A percentile compares a stretch with the other conserved stretches of the same genome.
Evolutionary conservation across 805 yeast genomes (phyloP).

Genomic region (Yarrowia sp.): DNA sequence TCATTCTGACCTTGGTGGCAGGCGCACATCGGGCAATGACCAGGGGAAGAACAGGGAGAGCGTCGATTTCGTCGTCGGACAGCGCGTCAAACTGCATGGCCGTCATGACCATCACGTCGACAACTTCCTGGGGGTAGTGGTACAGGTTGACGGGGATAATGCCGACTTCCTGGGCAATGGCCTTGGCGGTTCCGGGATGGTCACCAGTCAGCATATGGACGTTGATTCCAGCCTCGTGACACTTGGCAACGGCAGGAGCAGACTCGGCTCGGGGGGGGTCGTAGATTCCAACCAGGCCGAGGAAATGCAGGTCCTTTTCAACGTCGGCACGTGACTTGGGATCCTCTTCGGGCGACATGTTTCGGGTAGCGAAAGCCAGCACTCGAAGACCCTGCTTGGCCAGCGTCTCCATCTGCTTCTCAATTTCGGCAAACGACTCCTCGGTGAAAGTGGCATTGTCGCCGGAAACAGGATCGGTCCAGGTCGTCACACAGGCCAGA

Average conservation of each 20-base stretch:
- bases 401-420: constrained; percentile 62
- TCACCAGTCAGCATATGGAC: constrained; percentile 87
- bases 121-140: constrained; percentile 60
- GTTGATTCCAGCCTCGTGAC: constrained; percentile 77
- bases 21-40: constrained; percentile 88
- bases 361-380: constrained; percentile 67
- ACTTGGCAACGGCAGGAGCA: constrained; percentile 65
- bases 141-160: constrained; percentile 68
- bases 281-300: constrained; percentile 77
- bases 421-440: constrained; percentile 54
- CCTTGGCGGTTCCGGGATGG: constrained; percentile 77
- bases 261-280: constrained; percentile 82
- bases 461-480: constrained; percentile 54
- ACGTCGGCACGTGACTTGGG: constrained; percentile 53
- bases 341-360: constrained; percentile 46
- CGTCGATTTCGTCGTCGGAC: constrained; percentile 65
- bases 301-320: constrained; percentile 62
- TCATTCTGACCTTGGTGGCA: constrained; percentile 79
- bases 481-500: constrained; percentile 60
- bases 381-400: constrained; percentile 75
- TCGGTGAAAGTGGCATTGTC: constrained; percentile 43
- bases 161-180: constrained; percentile 83
- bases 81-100: constrained; percentile 73
- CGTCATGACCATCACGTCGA: constrained; percentile 74
- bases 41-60: constrained; percentile 69